phyloP scores from a whole-genome alignment of 2,329 filamentous ascomycete species.

The Macroventuria anomochaeta region DNA sequence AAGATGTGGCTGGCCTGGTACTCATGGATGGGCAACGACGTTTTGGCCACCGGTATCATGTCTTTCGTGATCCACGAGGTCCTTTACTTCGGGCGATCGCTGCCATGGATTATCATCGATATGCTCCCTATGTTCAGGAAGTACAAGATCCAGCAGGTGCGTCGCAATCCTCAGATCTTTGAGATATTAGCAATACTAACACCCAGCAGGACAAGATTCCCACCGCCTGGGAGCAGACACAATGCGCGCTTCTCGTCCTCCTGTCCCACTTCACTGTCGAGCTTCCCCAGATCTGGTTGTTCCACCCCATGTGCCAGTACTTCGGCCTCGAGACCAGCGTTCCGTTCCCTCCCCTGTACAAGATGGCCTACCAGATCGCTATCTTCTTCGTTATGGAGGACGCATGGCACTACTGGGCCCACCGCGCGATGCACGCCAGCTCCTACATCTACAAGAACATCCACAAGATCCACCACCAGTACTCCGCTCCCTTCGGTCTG shows the following conservation, averaged over 20 bases:
- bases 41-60: conserved; percentile 95
- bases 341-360: conserved; percentile 84
- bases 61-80: conserved; percentile 94
- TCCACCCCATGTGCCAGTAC: conserved; percentile 94
- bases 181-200: not conserved
- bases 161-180: conserved; percentile 36
- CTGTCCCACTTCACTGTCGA: conserved; percentile 97
- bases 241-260: conserved; percentile 91
- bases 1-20: conserved; percentile 96
- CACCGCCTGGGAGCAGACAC: conserved; percentile 90
- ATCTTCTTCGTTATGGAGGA: conserved; percentile 97
- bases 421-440: conserved; percentile 91
- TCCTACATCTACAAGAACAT: conserved; percentile 89
- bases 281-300: conserved; percentile 97
- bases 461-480: conserved; percentile 99
- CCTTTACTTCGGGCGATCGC: conserved; percentile 89
- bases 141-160: conserved; percentile 91
- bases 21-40: conserved; percentile 96
- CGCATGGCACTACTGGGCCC: conserved; percentile 97
- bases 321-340: conserved; percentile 87
- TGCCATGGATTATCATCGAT: conserved; percentile 95
- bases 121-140: conserved; percentile 83
- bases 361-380: conserved; percentile 88
- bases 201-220: conserved; percentile 75
- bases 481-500: conserved; percentile 94